These are phyloP conservation scores for Rhizomucor miehei DNA, from an alignment of 371 early-diverging fungal genomes.

Conservation along the genomic window DNA sequence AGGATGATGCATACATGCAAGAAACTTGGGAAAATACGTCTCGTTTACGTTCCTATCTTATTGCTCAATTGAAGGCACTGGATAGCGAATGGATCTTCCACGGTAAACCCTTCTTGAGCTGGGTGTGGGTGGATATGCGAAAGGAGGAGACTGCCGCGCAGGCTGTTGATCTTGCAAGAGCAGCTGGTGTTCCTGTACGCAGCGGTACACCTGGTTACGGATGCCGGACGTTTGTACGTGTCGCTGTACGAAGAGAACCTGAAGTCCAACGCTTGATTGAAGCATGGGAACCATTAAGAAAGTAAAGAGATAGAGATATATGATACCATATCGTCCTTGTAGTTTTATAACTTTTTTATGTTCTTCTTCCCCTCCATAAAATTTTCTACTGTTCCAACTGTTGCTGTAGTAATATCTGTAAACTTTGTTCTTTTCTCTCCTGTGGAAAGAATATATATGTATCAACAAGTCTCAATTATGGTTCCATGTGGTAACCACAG, in stretches of 20 bases:
- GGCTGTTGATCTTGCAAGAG: constrained; percentile 63
- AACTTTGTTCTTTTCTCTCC: no score
- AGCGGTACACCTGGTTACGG: constrained; percentile 78
- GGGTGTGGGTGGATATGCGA: constrained; percentile 82
- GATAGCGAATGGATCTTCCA: constrained; percentile 61
- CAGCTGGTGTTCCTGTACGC: constrained; percentile 80
- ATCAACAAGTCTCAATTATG: no score
- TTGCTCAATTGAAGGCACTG: constrained; percentile 47
- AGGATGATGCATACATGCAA: constrained; percentile 63
- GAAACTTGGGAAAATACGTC: constrained; percentile 76
- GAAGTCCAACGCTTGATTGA: constrained; percentile 59
- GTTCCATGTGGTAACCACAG: no score
- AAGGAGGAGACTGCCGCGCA: constrained; percentile 49
- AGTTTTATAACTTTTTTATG: no score
- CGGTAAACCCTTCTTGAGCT: constrained; percentile 76
- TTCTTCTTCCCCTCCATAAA: no score
- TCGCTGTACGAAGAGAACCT: constrained; percentile 74
- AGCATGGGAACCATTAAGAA: constrained; percentile 57
- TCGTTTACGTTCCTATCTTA: constrained; percentile 60
- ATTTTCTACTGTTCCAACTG: no score
- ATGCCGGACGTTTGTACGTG: constrained; percentile 70
- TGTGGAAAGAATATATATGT: no score
- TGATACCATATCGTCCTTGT: no score
- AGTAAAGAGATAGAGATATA: no score
- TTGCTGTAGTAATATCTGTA: no score